These are phyloP conservation scores for Alternaria panax DNA, from an alignment of 2,329 filamentous ascomycete genomes.

Conservation along the genomic window DNA sequence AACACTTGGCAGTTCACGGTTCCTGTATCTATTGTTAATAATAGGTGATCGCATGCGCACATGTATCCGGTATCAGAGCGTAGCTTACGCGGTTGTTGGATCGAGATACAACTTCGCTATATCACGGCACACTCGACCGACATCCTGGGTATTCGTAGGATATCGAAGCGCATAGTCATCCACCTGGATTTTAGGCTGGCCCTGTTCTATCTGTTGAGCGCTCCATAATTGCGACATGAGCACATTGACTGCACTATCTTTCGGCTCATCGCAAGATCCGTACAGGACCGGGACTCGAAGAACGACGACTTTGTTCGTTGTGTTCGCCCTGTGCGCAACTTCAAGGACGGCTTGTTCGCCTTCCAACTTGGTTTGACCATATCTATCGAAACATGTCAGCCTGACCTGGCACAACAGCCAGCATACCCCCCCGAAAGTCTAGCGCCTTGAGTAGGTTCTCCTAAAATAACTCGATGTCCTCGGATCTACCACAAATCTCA, in stretches of 20 bases:
- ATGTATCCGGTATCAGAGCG: background rate
- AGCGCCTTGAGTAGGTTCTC: background rate
- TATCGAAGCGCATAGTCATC: slow-evolving; percentile 86
- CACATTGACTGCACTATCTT: slow-evolving; percentile 83
- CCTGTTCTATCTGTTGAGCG: slow-evolving; percentile 64
- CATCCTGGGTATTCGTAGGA: slow-evolving; percentile 88
- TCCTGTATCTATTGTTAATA: slow-evolving; percentile 9
- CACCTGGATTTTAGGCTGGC: slow-evolving; percentile 69
- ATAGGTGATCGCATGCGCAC: background rate
- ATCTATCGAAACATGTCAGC: slow-evolving; percentile 48
- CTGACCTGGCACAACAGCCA: background rate
- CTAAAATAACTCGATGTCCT: background rate
- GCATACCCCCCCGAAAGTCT: background rate
- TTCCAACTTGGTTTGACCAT: slow-evolving; percentile 75
- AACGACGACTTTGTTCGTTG: slow-evolving; percentile 59
- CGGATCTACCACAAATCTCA: background rate
- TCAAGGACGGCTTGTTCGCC: slow-evolving; percentile 75
- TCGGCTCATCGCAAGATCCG: slow-evolving; percentile 69
- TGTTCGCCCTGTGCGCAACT: slow-evolving; percentile 52
- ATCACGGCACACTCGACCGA: slow-evolving; percentile 79
- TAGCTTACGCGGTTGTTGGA: slow-evolving; percentile 37
- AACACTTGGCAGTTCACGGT: slow-evolving; percentile 67
- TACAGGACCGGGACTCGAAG: slow-evolving; percentile 86
- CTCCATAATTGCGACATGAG: slow-evolving; percentile 80
- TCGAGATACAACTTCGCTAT: slow-evolving; percentile 70